Percentiles rank a stretch among this genome's conserved stretches.
These are phyloP conservation scores for Flaveria ramosissima DNA, from an alignment of 129 eudicot species.

Conservation along the genomic window DNA sequence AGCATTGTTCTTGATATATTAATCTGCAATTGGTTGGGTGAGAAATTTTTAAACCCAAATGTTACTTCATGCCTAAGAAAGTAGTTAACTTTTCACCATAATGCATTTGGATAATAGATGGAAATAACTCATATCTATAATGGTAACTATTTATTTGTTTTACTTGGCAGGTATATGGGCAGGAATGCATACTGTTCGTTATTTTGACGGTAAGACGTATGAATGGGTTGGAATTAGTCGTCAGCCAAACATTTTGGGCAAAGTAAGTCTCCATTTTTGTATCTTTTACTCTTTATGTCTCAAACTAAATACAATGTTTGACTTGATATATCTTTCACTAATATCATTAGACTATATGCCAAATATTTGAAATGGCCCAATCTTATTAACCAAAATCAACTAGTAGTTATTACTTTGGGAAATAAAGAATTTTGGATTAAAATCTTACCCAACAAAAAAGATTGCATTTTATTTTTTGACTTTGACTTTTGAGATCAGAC, in stretches of 20 bases:
- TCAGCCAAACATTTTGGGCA: slow-evolving; percentile 90
- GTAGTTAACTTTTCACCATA: neutral
- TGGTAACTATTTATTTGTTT: neutral
- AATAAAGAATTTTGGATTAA: neutral
- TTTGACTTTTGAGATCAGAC: slow-evolving; percentile 8
- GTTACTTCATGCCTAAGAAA: slow-evolving; percentile 14
- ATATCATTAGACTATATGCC: neutral
- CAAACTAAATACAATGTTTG: slow-evolving; percentile 10
- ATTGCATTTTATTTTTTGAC: neutral
- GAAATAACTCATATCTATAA: neutral
- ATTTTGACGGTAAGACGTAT: slow-evolving; percentile 92
- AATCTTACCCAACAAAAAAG: neutral
- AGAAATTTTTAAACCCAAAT: slow-evolving; percentile 22
- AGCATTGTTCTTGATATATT: slow-evolving; percentile 93
- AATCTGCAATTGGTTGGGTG: slow-evolving; percentile 98
- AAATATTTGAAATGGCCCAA: neutral
- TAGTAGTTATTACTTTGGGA: neutral
- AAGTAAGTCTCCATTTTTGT: slow-evolving; percentile 48
- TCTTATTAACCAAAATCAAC: neutral
- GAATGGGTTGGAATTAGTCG: slow-evolving; percentile 99
- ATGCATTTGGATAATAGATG: neutral
- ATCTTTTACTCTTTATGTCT: slow-evolving; percentile 5
- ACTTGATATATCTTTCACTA: neutral
- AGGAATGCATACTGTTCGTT: slow-evolving; percentile 93
- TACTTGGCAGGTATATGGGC: slow-evolving; percentile 85